Evolutionary conservation across 345 rosid genomes (phyloP), one percentile per base, ranked within the genome.

Genomic region (Aquilaria yunnanensis): DNA sequence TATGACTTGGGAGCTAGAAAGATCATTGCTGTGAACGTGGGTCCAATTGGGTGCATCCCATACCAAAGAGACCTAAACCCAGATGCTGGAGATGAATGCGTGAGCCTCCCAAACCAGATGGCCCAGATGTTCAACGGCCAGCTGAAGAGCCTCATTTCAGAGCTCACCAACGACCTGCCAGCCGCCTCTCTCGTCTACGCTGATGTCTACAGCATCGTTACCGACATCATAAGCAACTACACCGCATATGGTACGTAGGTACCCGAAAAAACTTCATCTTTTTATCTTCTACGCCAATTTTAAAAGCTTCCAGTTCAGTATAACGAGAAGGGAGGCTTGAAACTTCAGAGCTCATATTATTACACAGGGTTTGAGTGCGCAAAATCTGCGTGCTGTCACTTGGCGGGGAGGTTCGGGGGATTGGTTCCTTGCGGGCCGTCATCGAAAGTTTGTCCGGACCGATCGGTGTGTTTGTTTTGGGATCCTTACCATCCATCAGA

Each of bases 41-140:
- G 96, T 33, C 96, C 97, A 0, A 81, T 91, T 0, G 97, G 96
- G 16, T 91, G 97, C 65, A 84, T 91, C 51, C 97, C 97, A 4
- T 88, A 47, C 61, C 79, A 82, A 60, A 82, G 85, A 68, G 90
- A 87, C 30, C 8, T 70, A 7, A 75, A 80, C 69, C 86, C 79
- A 30, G 56, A 56, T 7, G 51, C 66, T 1, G 91, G 85, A 64
- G 71, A 73, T 6, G 43, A 61, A 2, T 86, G 97, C 64, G 83
- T 66, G 3, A 77, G 68, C 53, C 54, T 69, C 46, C 78, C 85
- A 1, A 91, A 91, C 69, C 77, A 84, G 72, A 13, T 86, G 67
- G 97, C 89, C n/a, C 85, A 71, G 76, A 64, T 71, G 47, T 88
- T 71, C 54, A 86, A 91, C 56, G 14, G 61, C 34, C 65, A 74